Base-by-base conservation (phyloP, 2,329 filamentous ascomycete genomes). In the Byssoonygena ceratinophila region DNA sequence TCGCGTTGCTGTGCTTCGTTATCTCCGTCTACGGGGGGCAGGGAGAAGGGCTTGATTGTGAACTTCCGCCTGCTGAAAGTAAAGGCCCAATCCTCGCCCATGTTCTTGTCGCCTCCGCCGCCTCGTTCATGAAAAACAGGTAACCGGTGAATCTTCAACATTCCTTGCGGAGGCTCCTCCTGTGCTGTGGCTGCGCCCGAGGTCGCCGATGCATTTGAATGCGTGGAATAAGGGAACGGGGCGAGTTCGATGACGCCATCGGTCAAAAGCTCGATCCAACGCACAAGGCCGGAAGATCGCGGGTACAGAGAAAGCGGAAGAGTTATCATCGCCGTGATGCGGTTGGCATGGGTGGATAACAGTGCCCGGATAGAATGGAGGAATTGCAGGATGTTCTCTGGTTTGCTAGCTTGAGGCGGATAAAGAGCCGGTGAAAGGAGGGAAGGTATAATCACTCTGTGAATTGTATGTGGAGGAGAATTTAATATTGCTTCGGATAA, bases 41-140 rank as follows among this genome's bases (percentile, higher is more conserved):
- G 74, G 65, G 85, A 92, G 68, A 89, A 96, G 0, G 89, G 88
- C 61, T 84, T 86, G 58, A 98, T 88, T 36, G 87, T 79, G 59
- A 98, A 81, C 48, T 87, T 90, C 60, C 79, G 83, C 61, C 87
- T 77, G 66, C 88, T 95, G 48, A 98, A 71, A 55, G 83, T 90
- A 67, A 98, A 98, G 3, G 89, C 89, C 68, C 95, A 78, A 68
- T 96, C 89, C 63, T 94, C 87, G 22, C 86, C 82, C 51, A 84
- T 77, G 57, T 81, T 82, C 54, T 79, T 79, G 36, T 79, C 77
- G 8, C 81, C 83, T 12, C 87, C 88, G 1, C 89, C 89, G 1
- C 92, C 91, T 59, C 86, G 87, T 65, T 97, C 91, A 55, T 94
- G 87, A 59, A 87, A 83, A 0, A 95, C 75, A 0, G 92, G 91